Percentiles rank a stretch among this genome's conserved stretches.
phyloP scores from a whole-genome alignment of 176 grass and related monocot genomes.

The Leersia perrieri region DNA sequence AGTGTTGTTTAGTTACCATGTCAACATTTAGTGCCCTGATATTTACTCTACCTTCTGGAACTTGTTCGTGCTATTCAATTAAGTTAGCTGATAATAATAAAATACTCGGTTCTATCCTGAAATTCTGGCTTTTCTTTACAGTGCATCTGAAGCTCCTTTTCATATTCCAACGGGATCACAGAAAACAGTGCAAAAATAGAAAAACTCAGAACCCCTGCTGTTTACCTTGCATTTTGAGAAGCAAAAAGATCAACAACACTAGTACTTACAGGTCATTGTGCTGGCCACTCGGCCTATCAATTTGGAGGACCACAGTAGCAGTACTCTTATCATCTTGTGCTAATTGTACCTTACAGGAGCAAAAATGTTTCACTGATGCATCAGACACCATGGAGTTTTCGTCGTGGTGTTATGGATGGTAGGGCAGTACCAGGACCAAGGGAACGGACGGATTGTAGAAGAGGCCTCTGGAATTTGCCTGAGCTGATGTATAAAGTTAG shows the following conservation, averaged over 20 bases:
- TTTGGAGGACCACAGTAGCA: not conserved
- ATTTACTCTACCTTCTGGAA: not conserved
- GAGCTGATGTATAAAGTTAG: too few relatives aligned
- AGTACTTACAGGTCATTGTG: too few relatives aligned
- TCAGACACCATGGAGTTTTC: too few relatives aligned
- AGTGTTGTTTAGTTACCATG: not conserved
- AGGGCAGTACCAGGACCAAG: too few relatives aligned
- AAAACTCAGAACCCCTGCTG: not conserved
- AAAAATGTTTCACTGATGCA: not conserved
- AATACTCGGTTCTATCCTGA: too few relatives aligned
- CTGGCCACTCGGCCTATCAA: not conserved
- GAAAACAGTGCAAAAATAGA: too few relatives aligned
- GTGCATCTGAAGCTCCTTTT: not conserved
- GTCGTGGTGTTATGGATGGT: not conserved
- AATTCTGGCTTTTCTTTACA: not conserved
- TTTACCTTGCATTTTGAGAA: not conserved
- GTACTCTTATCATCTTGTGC: too few relatives aligned
- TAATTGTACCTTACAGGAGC: not conserved
- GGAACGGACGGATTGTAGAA: not conserved
- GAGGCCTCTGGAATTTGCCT: not conserved
- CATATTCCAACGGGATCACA: not conserved
- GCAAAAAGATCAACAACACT: not conserved
- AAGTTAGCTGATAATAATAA: too few relatives aligned
- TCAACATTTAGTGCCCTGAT: not conserved
- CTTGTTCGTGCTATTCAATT: not conserved